These are phyloP conservation scores for Cryptococcus amylolentus DNA, from an alignment of 1,284 basidiomycete species.

Conservation along the genomic window DNA sequence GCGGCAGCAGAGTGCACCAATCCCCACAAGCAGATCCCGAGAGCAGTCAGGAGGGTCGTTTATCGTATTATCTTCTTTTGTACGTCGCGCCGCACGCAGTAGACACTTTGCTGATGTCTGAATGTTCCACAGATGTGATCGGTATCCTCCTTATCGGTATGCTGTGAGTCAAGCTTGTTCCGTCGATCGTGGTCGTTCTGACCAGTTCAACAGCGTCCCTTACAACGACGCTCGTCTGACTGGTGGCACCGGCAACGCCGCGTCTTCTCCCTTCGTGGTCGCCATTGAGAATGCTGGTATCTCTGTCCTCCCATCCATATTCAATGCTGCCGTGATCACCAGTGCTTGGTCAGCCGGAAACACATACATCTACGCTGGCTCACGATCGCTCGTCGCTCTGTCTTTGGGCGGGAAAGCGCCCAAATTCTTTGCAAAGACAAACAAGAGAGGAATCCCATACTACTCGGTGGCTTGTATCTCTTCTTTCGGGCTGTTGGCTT, in stretches of 20 bases:
- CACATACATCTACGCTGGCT: conserved; percentile 76
- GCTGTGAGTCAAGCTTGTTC: conserved; percentile 45
- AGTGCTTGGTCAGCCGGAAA: conserved; percentile 77
- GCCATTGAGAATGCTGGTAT: conserved; percentile 67
- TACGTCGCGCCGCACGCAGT: conserved; percentile 8
- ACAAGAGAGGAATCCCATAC: conserved; percentile 68
- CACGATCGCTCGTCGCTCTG: conserved; percentile 75
- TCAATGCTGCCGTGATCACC: conserved; percentile 55
- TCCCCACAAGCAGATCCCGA: conserved; percentile 12
- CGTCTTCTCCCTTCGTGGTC: conserved; percentile 62
- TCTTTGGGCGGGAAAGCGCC: conserved; percentile 72
- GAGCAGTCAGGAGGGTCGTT: conserved; percentile 16
- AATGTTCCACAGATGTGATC: conserved; percentile 50
- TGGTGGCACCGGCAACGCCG: conserved; percentile 55
- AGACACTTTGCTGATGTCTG: too few species aligned
- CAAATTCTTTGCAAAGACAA: conserved; percentile 63
- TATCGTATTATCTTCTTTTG: conserved; percentile 17
- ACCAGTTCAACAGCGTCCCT: conserved; percentile 56
- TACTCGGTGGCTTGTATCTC: conserved; percentile 63
- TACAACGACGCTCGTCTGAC: conserved; percentile 58
- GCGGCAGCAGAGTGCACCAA: conserved; percentile 15
- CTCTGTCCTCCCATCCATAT: conserved; percentile 65
- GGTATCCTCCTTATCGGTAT: conserved; percentile 60
- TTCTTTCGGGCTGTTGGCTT: conserved; percentile 66
- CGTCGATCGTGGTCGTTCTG: too few species aligned